Evolutionary conservation across 148 eudicot species (phyloP), one percentile per base, ranked within the genome.

Genomic region (Nyssa sinensis): DNA sequence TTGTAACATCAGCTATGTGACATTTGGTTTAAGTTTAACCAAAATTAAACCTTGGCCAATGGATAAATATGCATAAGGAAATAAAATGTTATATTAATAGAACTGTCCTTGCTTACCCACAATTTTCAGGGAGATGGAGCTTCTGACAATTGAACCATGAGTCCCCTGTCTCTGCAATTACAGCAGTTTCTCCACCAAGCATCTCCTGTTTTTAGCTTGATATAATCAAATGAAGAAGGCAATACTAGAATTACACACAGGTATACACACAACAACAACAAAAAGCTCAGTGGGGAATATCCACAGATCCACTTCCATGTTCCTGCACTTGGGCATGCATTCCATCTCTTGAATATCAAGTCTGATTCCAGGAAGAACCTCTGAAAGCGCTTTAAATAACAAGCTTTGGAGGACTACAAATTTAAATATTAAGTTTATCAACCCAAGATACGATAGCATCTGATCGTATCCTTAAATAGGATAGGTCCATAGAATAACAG

Each of bases 111-210:
- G 69, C 85, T 83, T 80, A 88, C 96, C 93, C 88, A 74, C 97
- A 91, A 65, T 88, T 90, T 80, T 89, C 87, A 58, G 97, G 97
- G 66, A 89, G 91, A 30, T 70, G 82, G 58, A 91, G 89, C 84
- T 91, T 91, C 64, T 89, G 97, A 85, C 97, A 91, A 67, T 89
- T 91, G 77, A 91, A 87, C 93, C 97, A 91, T 2, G 93, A 91
- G 70, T 91, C 93, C 27, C 93, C 93, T 9, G 93, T 91, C 79
- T 91, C 93, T 19, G 97, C 87, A 72, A 89, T 89, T 8, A 91
- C 89, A 44, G 90, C 92, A 7, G 74, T 80, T 72, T 91, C 84
- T 32, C 92, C 89, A 72, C 82, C 76, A 65, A 91, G 84, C 93
- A 91, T 85, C 53, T 86, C 92, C 97, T 91, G 88, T 80, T 60